Evolutionary conservation across 2,329 filamentous ascomycete species (phyloP).

Genomic region (Diaporthe aspalathi): DNA sequence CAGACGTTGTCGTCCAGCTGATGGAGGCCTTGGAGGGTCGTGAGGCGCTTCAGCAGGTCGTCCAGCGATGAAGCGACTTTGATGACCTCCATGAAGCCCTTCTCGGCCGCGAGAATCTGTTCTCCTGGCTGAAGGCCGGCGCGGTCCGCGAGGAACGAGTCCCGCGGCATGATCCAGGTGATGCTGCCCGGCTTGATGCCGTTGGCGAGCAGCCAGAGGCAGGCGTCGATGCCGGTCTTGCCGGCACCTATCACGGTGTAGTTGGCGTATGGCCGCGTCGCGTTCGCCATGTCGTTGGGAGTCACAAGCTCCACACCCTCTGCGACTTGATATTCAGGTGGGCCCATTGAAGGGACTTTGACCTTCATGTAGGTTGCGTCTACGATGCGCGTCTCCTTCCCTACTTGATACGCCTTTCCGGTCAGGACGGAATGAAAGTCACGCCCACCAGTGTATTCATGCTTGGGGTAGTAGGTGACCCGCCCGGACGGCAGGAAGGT

Average conservation of each 20-base stretch:
- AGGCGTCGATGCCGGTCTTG: not conserved
- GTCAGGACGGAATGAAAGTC: not conserved
- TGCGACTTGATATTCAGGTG: not conserved
- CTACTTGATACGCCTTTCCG: not conserved
- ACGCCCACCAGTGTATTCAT: not conserved
- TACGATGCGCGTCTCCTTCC: not conserved
- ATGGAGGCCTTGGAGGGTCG: not conserved
- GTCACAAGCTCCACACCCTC: not conserved
- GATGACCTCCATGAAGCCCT: not conserved
- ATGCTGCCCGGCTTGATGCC: not conserved
- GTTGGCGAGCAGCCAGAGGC: not conserved
- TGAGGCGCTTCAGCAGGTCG: not conserved
- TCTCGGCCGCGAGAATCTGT: not conserved
- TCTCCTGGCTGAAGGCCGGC: not conserved
- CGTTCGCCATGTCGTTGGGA: not conserved
- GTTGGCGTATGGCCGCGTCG: not conserved
- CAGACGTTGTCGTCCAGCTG: not conserved
- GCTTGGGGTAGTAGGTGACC: not conserved
- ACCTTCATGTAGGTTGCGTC: not conserved
- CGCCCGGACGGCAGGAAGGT: constrained; percentile 2
- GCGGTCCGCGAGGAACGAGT: not conserved
- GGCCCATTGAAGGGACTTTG: not conserved
- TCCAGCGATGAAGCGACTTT: not conserved
- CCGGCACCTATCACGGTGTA: not conserved
- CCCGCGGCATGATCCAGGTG: constrained; percentile 9